Percentiles rank a stretch among this genome's conserved stretches.
Evolutionary conservation across 1,284 basidiomycete genomes (phyloP).

Genomic region (Xerocomus alliaceus): DNA sequence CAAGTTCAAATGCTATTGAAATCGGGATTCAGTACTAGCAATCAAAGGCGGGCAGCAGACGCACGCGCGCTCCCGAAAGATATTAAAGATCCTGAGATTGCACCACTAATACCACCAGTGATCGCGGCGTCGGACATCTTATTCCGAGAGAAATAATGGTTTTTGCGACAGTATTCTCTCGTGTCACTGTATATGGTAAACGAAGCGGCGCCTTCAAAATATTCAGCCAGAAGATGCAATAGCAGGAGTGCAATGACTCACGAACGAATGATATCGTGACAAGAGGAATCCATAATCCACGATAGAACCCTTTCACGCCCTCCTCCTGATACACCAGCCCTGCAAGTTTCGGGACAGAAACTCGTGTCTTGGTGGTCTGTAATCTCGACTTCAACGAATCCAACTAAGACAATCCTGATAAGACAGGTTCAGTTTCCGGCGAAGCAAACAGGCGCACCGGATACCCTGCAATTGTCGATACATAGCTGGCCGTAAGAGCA

Average conservation of each 20-base stretch:
- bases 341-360: slow-evolving; percentile 78
- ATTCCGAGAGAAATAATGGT: slow-evolving; percentile 63
- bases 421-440: slow-evolving; percentile 4
- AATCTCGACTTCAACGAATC: slow-evolving; percentile 92
- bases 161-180: slow-evolving; percentile 78
- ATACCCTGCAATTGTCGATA: slow-evolving; percentile 84
- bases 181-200: slow-evolving; percentile 94
- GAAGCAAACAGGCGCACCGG: slow-evolving; percentile 58
- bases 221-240: slow-evolving; percentile 15
- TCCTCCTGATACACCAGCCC: slow-evolving; percentile 85
- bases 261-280: slow-evolving; percentile 97
- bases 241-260: slow-evolving; percentile 49
- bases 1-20: slow-evolving; percentile 85
- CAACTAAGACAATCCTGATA: slow-evolving; percentile 52
- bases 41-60: slow-evolving; percentile 44
- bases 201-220: slow-evolving; percentile 73
- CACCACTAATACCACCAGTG: slow-evolving; percentile 79
- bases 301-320: slow-evolving; percentile 90
- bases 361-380: slow-evolving; percentile 81
- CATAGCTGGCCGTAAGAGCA: slow-evolving; percentile 81
- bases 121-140: slow-evolving; percentile 73
- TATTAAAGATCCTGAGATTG: slow-evolving; percentile 83
- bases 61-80: slow-evolving; percentile 84
- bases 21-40: slow-evolving; percentile 11
- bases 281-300: slow-evolving; percentile 90